Conservation (phyloP, 495 filamentous ascomycete genomes). For the Podospora tetraspora region DNA sequence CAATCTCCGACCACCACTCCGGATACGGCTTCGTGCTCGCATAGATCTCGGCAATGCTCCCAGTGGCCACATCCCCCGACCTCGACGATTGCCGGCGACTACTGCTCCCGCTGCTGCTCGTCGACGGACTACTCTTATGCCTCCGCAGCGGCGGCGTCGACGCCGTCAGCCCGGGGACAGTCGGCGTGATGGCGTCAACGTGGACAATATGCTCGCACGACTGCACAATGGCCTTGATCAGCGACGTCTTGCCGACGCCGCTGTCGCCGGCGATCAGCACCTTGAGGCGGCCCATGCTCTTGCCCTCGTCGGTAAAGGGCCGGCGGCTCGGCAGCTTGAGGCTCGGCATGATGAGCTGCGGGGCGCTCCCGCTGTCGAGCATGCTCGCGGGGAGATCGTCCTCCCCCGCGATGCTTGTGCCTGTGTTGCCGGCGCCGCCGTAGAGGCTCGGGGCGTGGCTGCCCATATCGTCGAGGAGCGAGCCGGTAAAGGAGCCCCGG, state of each 20-base stretch:
- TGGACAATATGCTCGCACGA: conserved; percentile 96
- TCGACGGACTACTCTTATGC: conserved; percentile 3
- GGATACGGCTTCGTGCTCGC: conserved; percentile 93
- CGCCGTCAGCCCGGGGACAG: conserved; percentile 19
- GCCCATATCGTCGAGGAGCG: conserved; percentile 46
- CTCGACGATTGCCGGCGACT: not conserved
- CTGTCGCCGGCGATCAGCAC: conserved; percentile 78
- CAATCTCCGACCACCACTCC: conserved; percentile 88
- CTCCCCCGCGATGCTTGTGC: conserved; percentile 18
- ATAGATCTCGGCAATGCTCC: conserved; percentile 73
- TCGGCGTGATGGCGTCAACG: conserved; percentile 68
- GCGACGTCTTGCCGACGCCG: conserved; percentile 81
- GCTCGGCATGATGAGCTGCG: conserved; percentile 96
- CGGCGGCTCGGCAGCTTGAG: conserved; percentile 90
- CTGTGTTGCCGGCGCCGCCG: conserved; percentile 5
- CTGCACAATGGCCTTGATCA: conserved; percentile 91
- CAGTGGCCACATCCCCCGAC: conserved; percentile 12
- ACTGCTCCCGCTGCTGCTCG: conserved; percentile 4
- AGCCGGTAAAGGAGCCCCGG: conserved; percentile 47
- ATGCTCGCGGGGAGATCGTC: conserved; percentile 31
- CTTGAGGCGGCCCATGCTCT: conserved; percentile 79
- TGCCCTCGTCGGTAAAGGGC: conserved; percentile 85
- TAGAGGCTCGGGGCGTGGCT: conserved; percentile 39
- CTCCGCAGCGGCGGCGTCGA: conserved; percentile 19
- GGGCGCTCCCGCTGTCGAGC: conserved; percentile 53